phyloP scores from a whole-genome alignment of 306 rosid genomes.

The Arachis stenosperma region DNA sequence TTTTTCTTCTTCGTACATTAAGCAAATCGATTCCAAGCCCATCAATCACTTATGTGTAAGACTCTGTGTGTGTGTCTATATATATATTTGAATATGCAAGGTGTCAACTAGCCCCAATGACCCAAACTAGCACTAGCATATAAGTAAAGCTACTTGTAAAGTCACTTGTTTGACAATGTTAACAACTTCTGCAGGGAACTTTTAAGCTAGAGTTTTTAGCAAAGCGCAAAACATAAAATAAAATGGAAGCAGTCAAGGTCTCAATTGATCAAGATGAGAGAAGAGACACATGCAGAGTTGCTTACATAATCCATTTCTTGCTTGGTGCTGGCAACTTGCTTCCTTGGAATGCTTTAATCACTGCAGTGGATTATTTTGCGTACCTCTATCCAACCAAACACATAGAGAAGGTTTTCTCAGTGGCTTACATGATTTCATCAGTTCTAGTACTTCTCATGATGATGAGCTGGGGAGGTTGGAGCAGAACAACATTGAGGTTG shows the following conservation, averaged over 20 bases:
- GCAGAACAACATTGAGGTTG: conserved; percentile 54
- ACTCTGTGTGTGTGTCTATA: conserved; percentile 3
- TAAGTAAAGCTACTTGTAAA: conserved; percentile 21
- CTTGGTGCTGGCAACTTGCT: conserved; percentile 91
- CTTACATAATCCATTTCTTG: conserved; percentile 85
- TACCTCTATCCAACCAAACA: conserved; percentile 72
- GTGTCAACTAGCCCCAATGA: conserved; percentile 43
- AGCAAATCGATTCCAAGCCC: conserved; percentile 60
- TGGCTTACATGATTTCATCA: conserved; percentile 68
- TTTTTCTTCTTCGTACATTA: conserved; percentile 55
- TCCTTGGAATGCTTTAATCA: conserved; percentile 97
- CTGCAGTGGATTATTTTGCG: conserved; percentile 88
- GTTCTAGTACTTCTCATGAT: conserved; percentile 61
- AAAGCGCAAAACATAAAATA: conserved; percentile 20
- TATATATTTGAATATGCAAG: conserved; percentile 26
- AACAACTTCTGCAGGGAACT: conserved; percentile 1
- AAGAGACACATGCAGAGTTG: conserved; percentile 59
- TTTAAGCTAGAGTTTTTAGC: conserved; percentile 26
- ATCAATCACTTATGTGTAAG: conserved; percentile 62
- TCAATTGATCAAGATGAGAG: conserved; percentile 51
- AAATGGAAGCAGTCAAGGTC: conserved; percentile 59
- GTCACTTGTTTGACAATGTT: conserved; percentile 5
- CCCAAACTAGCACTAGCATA: conserved; percentile 38
- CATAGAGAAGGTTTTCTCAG: conserved; percentile 84
- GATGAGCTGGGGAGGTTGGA: conserved; percentile 74